Percentiles rank a stretch among this genome's conserved stretches.
Evolutionary conservation across 2,329 filamentous ascomycete genomes (phyloP).

Genomic region (Aspergillus sp.): DNA sequence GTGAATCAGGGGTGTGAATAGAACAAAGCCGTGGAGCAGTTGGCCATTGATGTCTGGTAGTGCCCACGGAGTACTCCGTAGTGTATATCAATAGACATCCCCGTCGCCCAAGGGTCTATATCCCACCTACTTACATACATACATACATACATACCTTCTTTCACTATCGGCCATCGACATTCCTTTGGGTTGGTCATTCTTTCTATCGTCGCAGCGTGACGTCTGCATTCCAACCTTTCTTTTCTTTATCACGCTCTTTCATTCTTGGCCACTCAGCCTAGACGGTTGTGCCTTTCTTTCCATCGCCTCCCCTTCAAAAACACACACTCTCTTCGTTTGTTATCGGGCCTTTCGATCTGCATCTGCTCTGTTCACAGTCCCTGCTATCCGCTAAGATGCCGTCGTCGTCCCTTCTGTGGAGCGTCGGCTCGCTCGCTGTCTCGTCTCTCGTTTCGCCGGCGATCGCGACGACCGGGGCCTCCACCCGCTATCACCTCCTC

Average conservation of each 20-base stretch:
- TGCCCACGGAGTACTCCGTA: no score
- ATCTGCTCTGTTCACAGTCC: conserved; percentile 1
- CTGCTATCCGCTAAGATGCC: conserved; percentile 21
- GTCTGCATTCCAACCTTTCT: conserved; percentile 10
- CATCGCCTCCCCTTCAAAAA: conserved; percentile 8
- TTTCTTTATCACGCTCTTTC: not conserved
- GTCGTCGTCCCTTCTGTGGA: conserved; percentile 26
- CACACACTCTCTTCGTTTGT: conserved; percentile 3
- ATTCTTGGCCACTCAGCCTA: conserved; percentile 13
- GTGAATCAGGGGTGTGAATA: not conserved
- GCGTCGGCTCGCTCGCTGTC: conserved; percentile 31
- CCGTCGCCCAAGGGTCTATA: not conserved
- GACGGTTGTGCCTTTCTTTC: conserved; percentile 19
- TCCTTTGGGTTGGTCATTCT: conserved; percentile 9
- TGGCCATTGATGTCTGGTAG: no score
- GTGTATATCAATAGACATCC: not conserved
- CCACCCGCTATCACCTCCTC: conserved; percentile 39
- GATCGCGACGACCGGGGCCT: not conserved
- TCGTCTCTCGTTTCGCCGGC: conserved; percentile 26
- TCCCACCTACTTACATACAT: not conserved
- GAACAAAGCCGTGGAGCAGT: not conserved
- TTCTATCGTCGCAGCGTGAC: conserved; percentile 13
- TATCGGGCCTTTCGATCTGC: conserved; percentile 5
- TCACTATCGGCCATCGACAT: conserved; percentile 3
- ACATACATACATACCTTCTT: conserved; percentile 5